Evolutionary conservation across 1,139 yeast genomes (phyloP), one percentile per base, ranked within the genome.

Genomic region (Lodderomyces margitis): DNA sequence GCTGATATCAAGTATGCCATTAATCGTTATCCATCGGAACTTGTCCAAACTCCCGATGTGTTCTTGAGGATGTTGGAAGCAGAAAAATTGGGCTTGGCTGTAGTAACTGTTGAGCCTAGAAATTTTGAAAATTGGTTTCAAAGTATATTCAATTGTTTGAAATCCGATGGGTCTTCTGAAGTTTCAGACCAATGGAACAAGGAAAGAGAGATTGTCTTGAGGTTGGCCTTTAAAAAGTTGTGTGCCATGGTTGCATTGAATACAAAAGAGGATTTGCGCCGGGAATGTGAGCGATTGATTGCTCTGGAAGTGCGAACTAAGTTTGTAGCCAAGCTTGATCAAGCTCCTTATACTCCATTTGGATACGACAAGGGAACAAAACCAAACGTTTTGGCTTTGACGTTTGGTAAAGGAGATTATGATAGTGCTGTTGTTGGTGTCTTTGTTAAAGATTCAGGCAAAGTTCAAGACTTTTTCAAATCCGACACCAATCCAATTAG

Each of bases 61-160:
- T 86, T 86, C 50, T 70, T 94, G 54, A 78, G 95, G 55, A 92
- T 92, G 96, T 67, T 91, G 40, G 91, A 86, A 56, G 98, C 98
- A 1, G 98, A 92, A 59, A 63, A 66, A 61, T 54, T 78, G 66
- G 77, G 95, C 66, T 60, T 75, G 39, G 66, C 74, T 11, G 73
- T 72, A 21, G 61, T 78, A 32, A 68, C 71, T 42, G 74, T 78
- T 36, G 73, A 71, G 43, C 68, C 74, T 14, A 64, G 64, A 45
- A 75, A 70, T 46, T 68, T 56, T 46, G 63, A 64, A 23, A 64
- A 57, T 46, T 72, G 78, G 77, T 71, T 68, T 52, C 70, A 68
- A 41, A 63, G 70, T 45, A 69, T 72, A 33, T 75, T 80, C 47
- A 75, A 76, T 45, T 80, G 83, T 51, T 69, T 87, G 55, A 80